These are phyloP conservation scores for Colletotrichum lini DNA, from an alignment of 2,329 filamentous ascomycete species.

Conservation along the genomic window DNA sequence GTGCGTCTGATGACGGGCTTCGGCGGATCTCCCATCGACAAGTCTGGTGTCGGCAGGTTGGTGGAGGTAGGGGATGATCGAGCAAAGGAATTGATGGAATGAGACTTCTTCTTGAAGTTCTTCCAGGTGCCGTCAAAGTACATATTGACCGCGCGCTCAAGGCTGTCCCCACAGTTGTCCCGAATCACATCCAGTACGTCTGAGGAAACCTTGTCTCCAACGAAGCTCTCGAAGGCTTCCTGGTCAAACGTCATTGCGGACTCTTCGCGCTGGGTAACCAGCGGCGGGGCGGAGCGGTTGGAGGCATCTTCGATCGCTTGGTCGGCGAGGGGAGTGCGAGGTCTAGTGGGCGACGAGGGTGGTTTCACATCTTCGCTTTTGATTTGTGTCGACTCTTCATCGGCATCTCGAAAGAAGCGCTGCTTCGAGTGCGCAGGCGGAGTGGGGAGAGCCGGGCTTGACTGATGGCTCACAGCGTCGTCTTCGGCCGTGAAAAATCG, in stretches of 20 bases:
- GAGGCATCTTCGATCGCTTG: conserved; percentile 44
- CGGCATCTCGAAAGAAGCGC: conserved; percentile 55
- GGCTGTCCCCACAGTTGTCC: conserved; percentile 68
- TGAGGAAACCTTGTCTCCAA: conserved; percentile 69
- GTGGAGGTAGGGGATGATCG: neutral
- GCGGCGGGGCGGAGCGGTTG: conserved; percentile 30
- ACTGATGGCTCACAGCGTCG: conserved; percentile 41
- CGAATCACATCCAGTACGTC: conserved; percentile 66
- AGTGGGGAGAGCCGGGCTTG: conserved; percentile 37
- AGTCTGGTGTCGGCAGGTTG: neutral
- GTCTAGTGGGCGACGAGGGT: conserved; percentile 38
- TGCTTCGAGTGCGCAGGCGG: conserved; percentile 47
- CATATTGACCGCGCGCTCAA: conserved; percentile 77
- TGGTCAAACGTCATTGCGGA: conserved; percentile 65
- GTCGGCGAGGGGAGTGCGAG: conserved; percentile 43
- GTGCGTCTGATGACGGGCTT: conserved; percentile 43
- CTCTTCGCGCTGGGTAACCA: conserved; percentile 44
- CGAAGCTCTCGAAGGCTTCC: conserved; percentile 70
- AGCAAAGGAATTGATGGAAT: conserved; percentile 8
- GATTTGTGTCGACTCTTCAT: conserved; percentile 49
- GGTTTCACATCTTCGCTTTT: conserved; percentile 37
- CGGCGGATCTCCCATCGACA: conserved; percentile 10
- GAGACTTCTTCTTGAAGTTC: conserved; percentile 55
- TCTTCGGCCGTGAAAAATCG: conserved; percentile 61
- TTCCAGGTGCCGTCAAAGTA: conserved; percentile 80